Conservation (phyloP, 2,329 filamentous ascomycete species). For the Pochonia chlamydosporia region DNA sequence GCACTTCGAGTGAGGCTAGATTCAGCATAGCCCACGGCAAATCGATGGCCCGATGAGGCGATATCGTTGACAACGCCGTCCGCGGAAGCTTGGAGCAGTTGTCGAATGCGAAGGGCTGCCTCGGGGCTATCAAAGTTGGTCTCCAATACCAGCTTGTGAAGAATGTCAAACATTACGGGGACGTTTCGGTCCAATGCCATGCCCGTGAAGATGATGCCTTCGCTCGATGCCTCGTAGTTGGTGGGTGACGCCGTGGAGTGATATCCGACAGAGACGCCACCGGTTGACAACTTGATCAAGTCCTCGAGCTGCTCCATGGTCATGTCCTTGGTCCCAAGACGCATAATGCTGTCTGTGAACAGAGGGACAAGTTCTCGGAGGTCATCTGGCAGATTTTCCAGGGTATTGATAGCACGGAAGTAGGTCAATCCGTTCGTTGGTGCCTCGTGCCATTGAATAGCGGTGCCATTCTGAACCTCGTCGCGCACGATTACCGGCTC, state of each 20-base stretch:
- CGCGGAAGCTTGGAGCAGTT: conserved; percentile 79
- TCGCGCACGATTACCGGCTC: conserved; percentile 57
- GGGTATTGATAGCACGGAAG: conserved; percentile 79
- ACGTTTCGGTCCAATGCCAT: conserved; percentile 88
- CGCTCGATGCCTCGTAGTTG: conserved; percentile 63
- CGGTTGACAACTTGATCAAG: conserved; percentile 91
- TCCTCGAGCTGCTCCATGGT: conserved; percentile 95
- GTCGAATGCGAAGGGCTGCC: conserved; percentile 74
- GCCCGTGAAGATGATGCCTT: conserved; percentile 79
- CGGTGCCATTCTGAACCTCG: conserved; percentile 57
- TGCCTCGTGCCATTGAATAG: conserved; percentile 85
- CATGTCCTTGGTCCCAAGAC: conserved; percentile 80
- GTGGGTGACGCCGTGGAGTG: conserved; percentile 74
- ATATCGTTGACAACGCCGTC: conserved; percentile 90
- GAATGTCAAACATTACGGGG: conserved; percentile 81
- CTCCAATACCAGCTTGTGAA: conserved; percentile 74
- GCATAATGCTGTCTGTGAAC: conserved; percentile 89
- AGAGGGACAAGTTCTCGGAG: conserved; percentile 79
- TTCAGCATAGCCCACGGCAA: conserved; percentile 77
- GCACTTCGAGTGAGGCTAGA: conserved; percentile 69
- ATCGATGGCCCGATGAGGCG: conserved; percentile 83
- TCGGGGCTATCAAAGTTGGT: conserved; percentile 85
- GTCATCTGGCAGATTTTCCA: conserved; percentile 77
- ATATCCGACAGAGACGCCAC: conserved; percentile 79
- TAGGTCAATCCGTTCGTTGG: conserved; percentile 95